Conservation (phyloP, 768 basidiomycete species). For the Phallus indusiatus region DNA sequence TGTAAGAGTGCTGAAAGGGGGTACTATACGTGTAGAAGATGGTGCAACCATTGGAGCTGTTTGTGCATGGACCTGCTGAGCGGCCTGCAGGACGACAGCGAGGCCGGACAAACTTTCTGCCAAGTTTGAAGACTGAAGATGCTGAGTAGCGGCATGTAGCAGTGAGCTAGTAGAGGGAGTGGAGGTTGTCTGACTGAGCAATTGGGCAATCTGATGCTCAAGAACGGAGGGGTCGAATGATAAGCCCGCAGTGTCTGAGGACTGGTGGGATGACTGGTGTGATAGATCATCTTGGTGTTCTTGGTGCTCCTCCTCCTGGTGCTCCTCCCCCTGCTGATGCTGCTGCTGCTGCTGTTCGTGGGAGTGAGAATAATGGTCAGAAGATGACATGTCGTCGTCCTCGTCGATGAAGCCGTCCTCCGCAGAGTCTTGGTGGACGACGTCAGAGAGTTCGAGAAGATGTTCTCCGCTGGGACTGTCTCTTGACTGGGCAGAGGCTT, state of each 20-base stretch:
- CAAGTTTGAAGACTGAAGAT: slow-evolving; percentile 41
- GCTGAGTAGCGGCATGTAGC: slow-evolving; percentile 53
- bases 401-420: slow-evolving; percentile 56
- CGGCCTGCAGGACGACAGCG: slow-evolving; percentile 74
- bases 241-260: slow-evolving; percentile 26
- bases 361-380: slow-evolving; percentile 18
- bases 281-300: slow-evolving; percentile 8
- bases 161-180: slow-evolving; percentile 57
- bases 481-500: not conserved
- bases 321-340: slow-evolving; percentile 11
- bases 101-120: slow-evolving; percentile 48
- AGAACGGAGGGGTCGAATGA: slow-evolving; percentile 41
- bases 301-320: not conserved
- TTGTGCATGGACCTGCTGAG: slow-evolving; percentile 39
- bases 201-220: slow-evolving; percentile 66
- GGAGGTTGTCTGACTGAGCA: slow-evolving; percentile 67
- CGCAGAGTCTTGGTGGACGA: slow-evolving; percentile 41
- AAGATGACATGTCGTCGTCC: slow-evolving; percentile 24
- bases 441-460: slow-evolving; percentile 70
- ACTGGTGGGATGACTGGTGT: slow-evolving; percentile 31
- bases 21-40: slow-evolving; percentile 54
- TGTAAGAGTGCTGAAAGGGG: slow-evolving; percentile 72
- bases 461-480: slow-evolving; percentile 23
- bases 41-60: slow-evolving; percentile 36
- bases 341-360: slow-evolving; percentile 15